phyloP scores from a whole-genome alignment of 352 stramenopile species.

The Globisporangium cystogenes region DNA sequence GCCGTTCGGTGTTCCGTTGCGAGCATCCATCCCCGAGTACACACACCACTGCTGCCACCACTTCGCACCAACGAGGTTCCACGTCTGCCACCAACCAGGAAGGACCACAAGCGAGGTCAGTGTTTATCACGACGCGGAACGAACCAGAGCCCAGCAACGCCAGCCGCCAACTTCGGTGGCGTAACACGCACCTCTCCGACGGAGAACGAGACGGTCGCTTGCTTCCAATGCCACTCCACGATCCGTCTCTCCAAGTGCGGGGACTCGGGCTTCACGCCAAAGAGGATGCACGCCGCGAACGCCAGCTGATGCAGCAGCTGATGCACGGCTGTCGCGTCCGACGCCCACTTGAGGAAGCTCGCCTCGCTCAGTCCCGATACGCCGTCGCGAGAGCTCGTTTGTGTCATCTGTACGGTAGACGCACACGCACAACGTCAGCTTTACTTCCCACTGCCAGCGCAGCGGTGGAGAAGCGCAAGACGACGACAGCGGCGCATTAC shows the following conservation, averaged over 20 bases:
- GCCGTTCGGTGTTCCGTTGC: slow-evolving; percentile 59
- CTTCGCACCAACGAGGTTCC: slow-evolving; percentile 63
- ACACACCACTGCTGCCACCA: slow-evolving; percentile 84
- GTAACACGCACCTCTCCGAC: slow-evolving; percentile 43
- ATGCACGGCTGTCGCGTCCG: slow-evolving; percentile 27
- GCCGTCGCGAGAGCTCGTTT: not conserved
- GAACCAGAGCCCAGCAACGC: too few relatives aligned
- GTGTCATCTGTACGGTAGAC: not conserved
- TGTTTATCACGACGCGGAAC: too few relatives aligned
- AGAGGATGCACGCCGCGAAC: slow-evolving; percentile 68
- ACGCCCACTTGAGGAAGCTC: slow-evolving; percentile 49
- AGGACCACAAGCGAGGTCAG: not conserved
- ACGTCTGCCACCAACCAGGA: slow-evolving; percentile 32
- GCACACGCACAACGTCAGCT: not conserved
- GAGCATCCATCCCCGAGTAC: slow-evolving; percentile 54
- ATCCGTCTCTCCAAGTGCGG: slow-evolving; percentile 62
- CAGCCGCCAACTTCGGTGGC: slow-evolving; percentile 7
- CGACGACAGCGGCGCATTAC: slow-evolving; percentile 1
- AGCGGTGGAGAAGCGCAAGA: not conserved
- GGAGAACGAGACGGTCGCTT: slow-evolving; percentile 31
- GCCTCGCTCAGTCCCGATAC: slow-evolving; percentile 24
- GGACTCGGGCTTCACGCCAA: slow-evolving; percentile 71
- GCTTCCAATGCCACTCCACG: slow-evolving; percentile 67
- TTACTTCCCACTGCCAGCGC: not conserved
- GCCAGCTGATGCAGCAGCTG: slow-evolving; percentile 66